Conservation (phyloP, 306 rosid species). For the Quercus rubra region DNA sequence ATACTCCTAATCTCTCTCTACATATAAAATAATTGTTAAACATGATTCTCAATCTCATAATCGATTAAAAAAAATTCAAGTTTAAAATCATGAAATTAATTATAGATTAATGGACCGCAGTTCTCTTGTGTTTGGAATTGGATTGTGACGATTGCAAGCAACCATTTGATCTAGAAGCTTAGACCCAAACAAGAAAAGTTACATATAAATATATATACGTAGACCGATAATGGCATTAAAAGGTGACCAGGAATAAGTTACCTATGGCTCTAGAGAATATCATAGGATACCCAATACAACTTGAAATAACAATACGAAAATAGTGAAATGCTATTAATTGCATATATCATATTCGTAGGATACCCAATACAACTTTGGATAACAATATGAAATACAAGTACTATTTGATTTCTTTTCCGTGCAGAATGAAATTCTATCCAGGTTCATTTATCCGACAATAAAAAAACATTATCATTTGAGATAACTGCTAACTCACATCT, state of each 20-base stretch:
- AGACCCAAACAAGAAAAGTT: neutral
- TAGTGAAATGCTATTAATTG: neutral
- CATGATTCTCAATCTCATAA: conserved; percentile 11
- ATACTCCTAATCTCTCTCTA: neutral
- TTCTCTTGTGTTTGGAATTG: neutral
- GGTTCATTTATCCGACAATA: no score
- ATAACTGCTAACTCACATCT: no score
- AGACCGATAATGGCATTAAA: conserved; percentile 11
- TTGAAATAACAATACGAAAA: conserved; percentile 7
- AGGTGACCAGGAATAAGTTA: neutral
- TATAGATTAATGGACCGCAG: conserved; percentile 4
- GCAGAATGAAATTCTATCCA: no score
- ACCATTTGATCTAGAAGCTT: conserved; percentile 11
- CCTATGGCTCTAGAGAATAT: conserved; percentile 17
- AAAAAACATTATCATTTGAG: no score
- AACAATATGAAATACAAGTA: no score
- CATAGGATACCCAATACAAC: conserved; percentile 12
- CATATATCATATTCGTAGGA: no score
- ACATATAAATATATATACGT: neutral
- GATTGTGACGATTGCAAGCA: conserved; percentile 7
- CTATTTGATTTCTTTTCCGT: no score
- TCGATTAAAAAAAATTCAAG: neutral
- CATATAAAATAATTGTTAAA: neutral
- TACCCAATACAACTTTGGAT: no score
- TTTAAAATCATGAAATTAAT: conserved; percentile 1